Conservation (phyloP, 371 early-diverging fungal genomes). For the Polyrhizophydium stewartii region DNA sequence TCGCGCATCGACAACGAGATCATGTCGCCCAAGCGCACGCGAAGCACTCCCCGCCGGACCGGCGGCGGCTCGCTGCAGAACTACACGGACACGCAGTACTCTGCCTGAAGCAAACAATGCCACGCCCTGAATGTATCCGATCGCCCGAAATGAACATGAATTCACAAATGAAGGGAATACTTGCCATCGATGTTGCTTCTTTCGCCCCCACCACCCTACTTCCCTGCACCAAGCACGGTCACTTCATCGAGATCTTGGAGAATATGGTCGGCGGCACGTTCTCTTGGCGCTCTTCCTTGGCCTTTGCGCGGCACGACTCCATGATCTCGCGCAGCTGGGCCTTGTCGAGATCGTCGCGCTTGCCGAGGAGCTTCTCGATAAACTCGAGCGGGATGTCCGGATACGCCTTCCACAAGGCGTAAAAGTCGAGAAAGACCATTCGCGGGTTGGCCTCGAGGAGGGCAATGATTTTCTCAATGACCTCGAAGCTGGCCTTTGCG, state of each 20-base stretch:
- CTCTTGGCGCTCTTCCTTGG: conserved; percentile 48
- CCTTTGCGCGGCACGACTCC: conserved; percentile 68
- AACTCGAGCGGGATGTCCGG: conserved; percentile 77
- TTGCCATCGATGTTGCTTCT: no score
- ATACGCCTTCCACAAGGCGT: conserved; percentile 67
- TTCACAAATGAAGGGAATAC: no score
- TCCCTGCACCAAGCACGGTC: neutral
- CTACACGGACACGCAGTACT: conserved; percentile 3
- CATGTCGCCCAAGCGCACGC: no score
- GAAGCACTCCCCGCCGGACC: neutral
- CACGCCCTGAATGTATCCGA: no score
- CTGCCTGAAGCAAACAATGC: no score
- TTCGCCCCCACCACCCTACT: no score
- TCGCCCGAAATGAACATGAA: no score
- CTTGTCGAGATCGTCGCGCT: conserved; percentile 76
- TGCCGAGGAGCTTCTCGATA: conserved; percentile 69
- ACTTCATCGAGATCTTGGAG: conserved; percentile 20
- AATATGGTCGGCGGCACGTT: conserved; percentile 23
- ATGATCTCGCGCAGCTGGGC: conserved; percentile 68
- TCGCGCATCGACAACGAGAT: no score
- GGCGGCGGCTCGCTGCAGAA: conserved; percentile 10
- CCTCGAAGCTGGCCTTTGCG: conserved; percentile 66
- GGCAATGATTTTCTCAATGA: conserved; percentile 66
- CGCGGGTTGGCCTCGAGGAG: conserved; percentile 61
- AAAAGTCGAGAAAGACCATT: conserved; percentile 73